Conservation (phyloP, 2,329 filamentous ascomycete genomes). For the Aspergillus costaricaensis region DNA sequence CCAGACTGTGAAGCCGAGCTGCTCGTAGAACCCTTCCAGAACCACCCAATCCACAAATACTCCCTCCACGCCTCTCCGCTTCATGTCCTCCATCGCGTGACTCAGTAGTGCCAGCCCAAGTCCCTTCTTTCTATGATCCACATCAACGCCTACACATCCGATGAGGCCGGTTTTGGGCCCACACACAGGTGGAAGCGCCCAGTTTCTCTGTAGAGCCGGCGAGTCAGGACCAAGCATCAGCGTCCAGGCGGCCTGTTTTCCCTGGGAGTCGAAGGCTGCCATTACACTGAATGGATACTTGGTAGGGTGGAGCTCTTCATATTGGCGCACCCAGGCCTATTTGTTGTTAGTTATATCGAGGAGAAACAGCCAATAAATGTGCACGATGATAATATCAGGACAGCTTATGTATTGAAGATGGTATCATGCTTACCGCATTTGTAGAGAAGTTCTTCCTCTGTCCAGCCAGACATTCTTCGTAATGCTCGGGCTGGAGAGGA, state of each 20-base stretch:
- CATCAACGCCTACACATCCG: slow-evolving; percentile 48
- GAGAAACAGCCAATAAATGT: too few species aligned
- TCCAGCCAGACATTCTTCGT: slow-evolving; percentile 42
- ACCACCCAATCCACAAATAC: slow-evolving; percentile 50
- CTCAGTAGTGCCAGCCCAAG: slow-evolving; percentile 47
- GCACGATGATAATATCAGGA: too few species aligned
- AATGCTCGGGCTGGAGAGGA: slow-evolving; percentile 38
- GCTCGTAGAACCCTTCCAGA: slow-evolving; percentile 49
- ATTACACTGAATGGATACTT: slow-evolving; percentile 45
- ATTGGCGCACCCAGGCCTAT: slow-evolving; percentile 45
- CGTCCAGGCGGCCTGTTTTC: slow-evolving; percentile 48
- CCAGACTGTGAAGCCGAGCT: slow-evolving; percentile 44
- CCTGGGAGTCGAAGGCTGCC: slow-evolving; percentile 42
- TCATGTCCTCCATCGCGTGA: slow-evolving; percentile 49
- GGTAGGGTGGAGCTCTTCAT: slow-evolving; percentile 36
- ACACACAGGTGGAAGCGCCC: slow-evolving; percentile 45
- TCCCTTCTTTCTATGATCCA: slow-evolving; percentile 39
- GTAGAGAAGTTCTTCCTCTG: slow-evolving; percentile 43
- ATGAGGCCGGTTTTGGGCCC: slow-evolving; percentile 48
- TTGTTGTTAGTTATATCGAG: too few species aligned
- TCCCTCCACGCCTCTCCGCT: slow-evolving; percentile 42
- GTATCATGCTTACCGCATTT: slow-evolving; percentile 33
- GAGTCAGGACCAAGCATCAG: slow-evolving; percentile 44
- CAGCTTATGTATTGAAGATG: too few species aligned
- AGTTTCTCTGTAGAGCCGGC: slow-evolving; percentile 33